Conservation (phyloP, 768 basidiomycete genomes). For the Russula griseocarnosa region DNA sequence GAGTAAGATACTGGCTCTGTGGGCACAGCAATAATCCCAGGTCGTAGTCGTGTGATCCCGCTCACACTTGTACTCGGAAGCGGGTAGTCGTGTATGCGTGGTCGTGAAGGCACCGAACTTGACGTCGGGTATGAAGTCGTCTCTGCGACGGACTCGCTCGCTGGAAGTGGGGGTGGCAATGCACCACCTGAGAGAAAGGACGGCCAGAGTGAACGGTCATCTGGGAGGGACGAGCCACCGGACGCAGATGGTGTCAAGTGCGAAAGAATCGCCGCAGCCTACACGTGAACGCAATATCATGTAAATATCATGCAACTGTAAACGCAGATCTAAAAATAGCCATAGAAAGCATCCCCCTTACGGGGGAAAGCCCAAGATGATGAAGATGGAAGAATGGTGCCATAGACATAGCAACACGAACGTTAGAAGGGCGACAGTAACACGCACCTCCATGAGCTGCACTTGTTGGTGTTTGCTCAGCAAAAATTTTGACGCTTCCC, state of each 20-base stretch:
- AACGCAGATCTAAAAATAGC: neutral
- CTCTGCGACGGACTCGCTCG: constrained; percentile 25
- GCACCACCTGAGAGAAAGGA: constrained; percentile 71
- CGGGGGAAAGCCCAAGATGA: neutral
- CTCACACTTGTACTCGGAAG: constrained; percentile 40
- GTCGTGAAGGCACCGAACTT: constrained; percentile 57
- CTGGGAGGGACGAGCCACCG: constrained; percentile 78
- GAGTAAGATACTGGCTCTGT: constrained; percentile 28
- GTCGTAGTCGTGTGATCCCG: constrained; percentile 56
- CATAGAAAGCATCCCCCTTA: neutral
- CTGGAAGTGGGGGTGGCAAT: constrained; percentile 47
- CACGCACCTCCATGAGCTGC: constrained; percentile 81
- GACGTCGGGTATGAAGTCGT: constrained; percentile 37
- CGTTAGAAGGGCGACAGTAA: constrained; percentile 5
- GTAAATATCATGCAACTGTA: neutral
- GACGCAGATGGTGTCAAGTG: constrained; percentile 67
- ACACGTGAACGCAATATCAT: constrained; percentile 20
- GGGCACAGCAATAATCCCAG: constrained; percentile 48
- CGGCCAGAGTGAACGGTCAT: constrained; percentile 92
- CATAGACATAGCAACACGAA: constrained; percentile 18
- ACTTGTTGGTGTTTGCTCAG: constrained; percentile 97
- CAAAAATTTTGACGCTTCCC: constrained; percentile 83
- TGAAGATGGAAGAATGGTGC: constrained; percentile 2
- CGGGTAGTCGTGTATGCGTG: constrained; percentile 64
- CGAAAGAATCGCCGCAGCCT: constrained; percentile 94